A percentile compares a stretch with the other conserved stretches of the same genome.
These are phyloP conservation scores for Suillus subalutaceus DNA, from an alignment of 768 basidiomycete species.

Conservation along the genomic window DNA sequence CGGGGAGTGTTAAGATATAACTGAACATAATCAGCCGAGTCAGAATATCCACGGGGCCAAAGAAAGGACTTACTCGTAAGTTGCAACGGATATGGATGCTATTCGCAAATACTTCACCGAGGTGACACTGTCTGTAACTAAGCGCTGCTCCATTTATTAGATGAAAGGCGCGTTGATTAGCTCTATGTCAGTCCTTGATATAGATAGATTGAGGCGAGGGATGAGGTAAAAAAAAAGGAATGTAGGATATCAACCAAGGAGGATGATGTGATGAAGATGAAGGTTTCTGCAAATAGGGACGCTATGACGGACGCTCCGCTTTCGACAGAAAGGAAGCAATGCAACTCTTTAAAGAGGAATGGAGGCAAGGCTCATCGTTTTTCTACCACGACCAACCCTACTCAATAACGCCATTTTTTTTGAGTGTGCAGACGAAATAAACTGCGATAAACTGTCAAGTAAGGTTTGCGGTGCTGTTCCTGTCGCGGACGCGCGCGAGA, in stretches of 20 bases:
- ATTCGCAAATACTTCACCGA: slow-evolving; percentile 38
- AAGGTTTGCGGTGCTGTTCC: neutral
- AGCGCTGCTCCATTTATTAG: neutral
- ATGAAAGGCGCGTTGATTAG: neutral
- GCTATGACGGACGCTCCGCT: neutral
- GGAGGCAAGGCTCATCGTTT: neutral
- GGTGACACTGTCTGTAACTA: slow-evolving; percentile 7
- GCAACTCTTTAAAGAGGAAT: neutral
- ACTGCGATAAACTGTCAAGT: neutral
- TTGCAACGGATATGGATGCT: slow-evolving; percentile 39
- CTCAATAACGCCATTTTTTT: neutral
- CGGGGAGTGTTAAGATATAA: slow-evolving; percentile 36
- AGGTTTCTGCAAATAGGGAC: neutral
- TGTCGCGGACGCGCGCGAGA: no score
- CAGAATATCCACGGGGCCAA: neutral
- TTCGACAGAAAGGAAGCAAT: neutral
- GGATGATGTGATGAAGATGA: neutral
- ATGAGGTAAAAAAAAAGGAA: neutral
- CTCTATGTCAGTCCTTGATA: neutral
- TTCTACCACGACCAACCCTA: neutral
- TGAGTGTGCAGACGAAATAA: neutral
- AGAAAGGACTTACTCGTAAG: slow-evolving; percentile 40
- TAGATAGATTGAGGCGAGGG: neutral
- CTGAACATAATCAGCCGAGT: slow-evolving; percentile 16
- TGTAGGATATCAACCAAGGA: neutral